phyloP scores from a whole-genome alignment of 371 early-diverging fungal genomes.

The Mortierella sp. region DNA sequence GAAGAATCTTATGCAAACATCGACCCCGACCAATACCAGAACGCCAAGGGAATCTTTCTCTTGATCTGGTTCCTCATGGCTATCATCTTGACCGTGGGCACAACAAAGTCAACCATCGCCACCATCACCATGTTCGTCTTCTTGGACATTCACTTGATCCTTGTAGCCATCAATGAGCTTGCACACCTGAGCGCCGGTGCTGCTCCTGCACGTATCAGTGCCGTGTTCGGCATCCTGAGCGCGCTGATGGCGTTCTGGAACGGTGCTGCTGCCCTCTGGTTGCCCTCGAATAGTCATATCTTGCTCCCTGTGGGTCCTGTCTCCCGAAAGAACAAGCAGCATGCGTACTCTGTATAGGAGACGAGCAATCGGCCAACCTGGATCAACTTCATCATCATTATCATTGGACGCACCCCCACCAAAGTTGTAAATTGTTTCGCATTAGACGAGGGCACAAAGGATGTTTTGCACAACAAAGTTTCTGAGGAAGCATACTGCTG shows the following conservation, averaged over 20 bases:
- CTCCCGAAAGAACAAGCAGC: slow-evolving; percentile 3
- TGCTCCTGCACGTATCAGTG: slow-evolving; percentile 18
- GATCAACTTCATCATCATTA: no score
- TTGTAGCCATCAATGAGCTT: slow-evolving; percentile 30
- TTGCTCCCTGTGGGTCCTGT: slow-evolving; percentile 36
- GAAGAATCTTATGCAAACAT: slow-evolving; percentile 22
- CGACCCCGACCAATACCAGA: slow-evolving; percentile 17
- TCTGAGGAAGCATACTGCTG: no score
- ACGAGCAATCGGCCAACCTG: no score
- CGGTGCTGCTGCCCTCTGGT: slow-evolving; percentile 46
- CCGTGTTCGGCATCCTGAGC: slow-evolving; percentile 31
- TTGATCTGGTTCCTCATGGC: slow-evolving; percentile 52
- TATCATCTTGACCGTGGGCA: slow-evolving; percentile 42
- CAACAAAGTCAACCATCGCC: slow-evolving; percentile 34
- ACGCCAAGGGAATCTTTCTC: slow-evolving; percentile 43
- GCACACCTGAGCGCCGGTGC: slow-evolving; percentile 12
- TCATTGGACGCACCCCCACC: no score
- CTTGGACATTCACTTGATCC: slow-evolving; percentile 35
- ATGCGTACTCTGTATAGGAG: slow-evolving; percentile 9
- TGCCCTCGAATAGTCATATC: slow-evolving; percentile 42
- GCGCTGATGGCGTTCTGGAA: slow-evolving; percentile 49
- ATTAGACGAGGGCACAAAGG: no score
- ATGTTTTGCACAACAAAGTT: no score
- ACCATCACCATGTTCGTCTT: slow-evolving; percentile 37
- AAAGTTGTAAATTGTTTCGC: no score